A percentile compares a stretch with the other conserved stretches of the same genome.
These are phyloP conservation scores for Claviceps citrina DNA, from an alignment of 2,329 filamentous ascomycete genomes.

Conservation along the genomic window DNA sequence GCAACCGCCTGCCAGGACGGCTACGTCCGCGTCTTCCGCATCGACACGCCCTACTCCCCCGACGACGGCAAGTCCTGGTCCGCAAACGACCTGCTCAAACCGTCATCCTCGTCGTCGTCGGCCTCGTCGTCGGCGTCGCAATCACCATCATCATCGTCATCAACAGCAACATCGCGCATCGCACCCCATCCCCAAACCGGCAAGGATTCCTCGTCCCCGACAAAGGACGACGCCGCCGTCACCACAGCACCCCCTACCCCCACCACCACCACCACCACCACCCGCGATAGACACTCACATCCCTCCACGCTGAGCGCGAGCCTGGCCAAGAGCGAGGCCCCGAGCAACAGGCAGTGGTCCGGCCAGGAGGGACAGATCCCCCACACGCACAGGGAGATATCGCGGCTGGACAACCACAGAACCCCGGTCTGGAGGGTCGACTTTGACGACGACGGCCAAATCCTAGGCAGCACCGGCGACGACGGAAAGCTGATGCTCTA, in stretches of 20 bases:
- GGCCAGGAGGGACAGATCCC: constrained; percentile 49
- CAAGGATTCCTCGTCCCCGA: constrained; percentile 9
- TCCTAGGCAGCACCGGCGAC: constrained; percentile 62
- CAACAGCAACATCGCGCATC: too few relatives aligned
- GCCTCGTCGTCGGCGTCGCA: too few relatives aligned
- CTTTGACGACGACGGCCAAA: constrained; percentile 55
- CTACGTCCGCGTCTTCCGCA: constrained; percentile 71
- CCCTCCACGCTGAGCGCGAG: constrained; percentile 36
- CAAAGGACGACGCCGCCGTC: constrained; percentile 14
- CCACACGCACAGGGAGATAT: constrained; percentile 48
- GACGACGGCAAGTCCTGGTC: constrained; percentile 37
- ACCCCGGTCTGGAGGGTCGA: constrained; percentile 62
- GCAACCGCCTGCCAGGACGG: constrained; percentile 91
- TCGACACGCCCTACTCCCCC: constrained; percentile 42
- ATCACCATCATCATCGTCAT: too few relatives aligned
- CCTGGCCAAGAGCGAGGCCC: constrained; percentile 32
- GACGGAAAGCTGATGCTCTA: constrained; percentile 53
- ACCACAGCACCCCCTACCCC: constrained; percentile 5
- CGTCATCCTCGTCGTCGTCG: too few relatives aligned
- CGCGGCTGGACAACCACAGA: constrained; percentile 50
- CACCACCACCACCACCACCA: constrained; percentile 2
- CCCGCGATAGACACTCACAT: constrained; percentile 19
- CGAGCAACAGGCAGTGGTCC: constrained; percentile 34
- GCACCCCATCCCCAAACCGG: too few relatives aligned
- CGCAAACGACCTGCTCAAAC: constrained; percentile 28